Evolutionary conservation across 169 alveolate genomes (phyloP), one percentile per base, ranked within the genome.

Genomic region (Eimeria brunetti): DNA sequence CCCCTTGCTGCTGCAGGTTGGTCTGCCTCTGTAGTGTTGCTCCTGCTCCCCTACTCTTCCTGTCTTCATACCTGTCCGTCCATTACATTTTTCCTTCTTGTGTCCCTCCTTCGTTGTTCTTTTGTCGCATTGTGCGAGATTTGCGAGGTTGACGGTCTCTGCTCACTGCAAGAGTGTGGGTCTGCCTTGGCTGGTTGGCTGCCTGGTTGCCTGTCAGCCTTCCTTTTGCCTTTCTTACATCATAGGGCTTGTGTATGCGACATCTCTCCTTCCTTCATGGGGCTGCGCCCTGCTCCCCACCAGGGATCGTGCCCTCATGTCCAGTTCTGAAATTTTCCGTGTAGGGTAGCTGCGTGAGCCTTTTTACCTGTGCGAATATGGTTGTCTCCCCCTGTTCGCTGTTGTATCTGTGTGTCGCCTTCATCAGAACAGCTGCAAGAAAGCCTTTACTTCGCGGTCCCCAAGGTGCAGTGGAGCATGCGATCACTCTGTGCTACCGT

Each of bases 401-500:
- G 69, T 51, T 30, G 76, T 56, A 27, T 22, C 9, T 56, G 75
- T 30, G 38, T n/a, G 67, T 49, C 88, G 44, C 67, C 60, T 30
- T 30, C 44, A 49, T 46, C 90, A 83, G 90, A 36, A 46, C 56
- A 7, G 75, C 76, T n/a, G 41, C 73, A 53, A 83, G 75, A 22
- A 83, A 83, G 90, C 60, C 76, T 38, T 83, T 83, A 22, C 90
- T 75, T 51, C 44, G 76, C 58, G 51, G 56, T 38, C 90, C 56
- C 76, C 75, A n/a, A 36, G 90, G 38, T 20, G 33, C 76, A 30
- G 90, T 83, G 20, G 76, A 83, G 75, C 90, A 83, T 3, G 76
- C 90, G 73, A 53, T 83, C 76, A 76, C 76, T 36, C 76, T 83
- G 71, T 58, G 49, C 38, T 38, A 83, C 73, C 90, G 90, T 60